Base-by-base conservation (phyloP, 208 protist species). In the Leishmania amazonensis region DNA sequence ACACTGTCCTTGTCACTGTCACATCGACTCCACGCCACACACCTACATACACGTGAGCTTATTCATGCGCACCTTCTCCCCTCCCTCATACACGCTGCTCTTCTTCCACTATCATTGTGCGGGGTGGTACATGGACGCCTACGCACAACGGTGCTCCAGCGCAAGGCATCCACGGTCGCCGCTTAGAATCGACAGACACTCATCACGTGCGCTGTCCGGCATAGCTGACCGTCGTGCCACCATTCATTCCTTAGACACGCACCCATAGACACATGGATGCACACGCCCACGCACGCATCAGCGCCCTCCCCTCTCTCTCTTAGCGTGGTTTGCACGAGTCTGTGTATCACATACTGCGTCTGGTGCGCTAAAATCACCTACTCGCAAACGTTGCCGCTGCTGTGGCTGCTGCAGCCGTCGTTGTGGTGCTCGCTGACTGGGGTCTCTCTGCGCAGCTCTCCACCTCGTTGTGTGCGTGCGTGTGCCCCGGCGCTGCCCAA, bases 361-460 rank as follows among this genome's bases (percentile, higher is more conserved):
- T 74, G 24, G 70, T 74, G 42, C 8, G 70, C 31, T 31, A 40
- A 11, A 5, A 47, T 45, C 5, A 38, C 40, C 40, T 64, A n/a
- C 58, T 64, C 8, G 53, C 28, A 71, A 24, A 42, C 49, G 38
- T 83, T 72, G 49, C 47, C n/a, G 42, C 68, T 53, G 62, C 42
- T 62, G 38, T 83, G 60, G 49, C 7, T 70, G 54, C 45, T 75
- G 51, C 54, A 19, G 13, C n/a, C 15, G 24, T 42, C n/a, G 49
- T 78, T 71, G 42, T 68, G 54, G 38, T 74, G 78, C 24, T 83
- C 58, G 62, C 31, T 31, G 31, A 67, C 62, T 31, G 62, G 31
- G 11, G 4, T n/a, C 28, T 19, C 62, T 67, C 62, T 31, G 62
- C 3, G 62, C 31, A 9, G 28, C 62, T 67, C 62, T 67, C 62